Base-by-base conservation (phyloP, 768 basidiomycete species). In the Sarcomyxa edulis region DNA sequence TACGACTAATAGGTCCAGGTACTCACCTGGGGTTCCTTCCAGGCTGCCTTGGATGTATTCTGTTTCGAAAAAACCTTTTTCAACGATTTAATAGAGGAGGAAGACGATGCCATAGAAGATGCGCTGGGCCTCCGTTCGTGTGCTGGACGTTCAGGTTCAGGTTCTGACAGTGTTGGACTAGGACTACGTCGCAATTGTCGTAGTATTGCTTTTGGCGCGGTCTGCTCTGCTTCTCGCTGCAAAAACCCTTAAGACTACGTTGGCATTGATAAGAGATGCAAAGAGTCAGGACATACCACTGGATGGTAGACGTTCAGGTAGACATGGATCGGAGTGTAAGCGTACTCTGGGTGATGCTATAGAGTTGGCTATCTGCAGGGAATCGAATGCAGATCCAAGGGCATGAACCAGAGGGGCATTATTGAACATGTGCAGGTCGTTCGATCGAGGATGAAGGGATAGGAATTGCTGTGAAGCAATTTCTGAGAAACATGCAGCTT, bases 251-350 rank as follows among this genome's bases (percentile, higher is more conserved):
- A 27, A 44, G 48, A 54, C 48, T 38, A 51, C 32, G 46, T 56
- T 40, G 54, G 56, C 46, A 39, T 28, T 20, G 30, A 30, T 33
- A 27, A 39, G 14, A 48, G 49, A 23, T 26, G 31, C 1, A 22
- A 44, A 18, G n/a, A 47, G 16, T 40, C 21, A 10, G 32, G 42
- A 65, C 73, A 35, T 48, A 82, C 83, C 72, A 44, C 62, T 69
- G 6, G 80, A 72, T 10, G 86, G 86, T 31, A 88, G 69, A n/a
- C 84, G 71, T 36, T 71, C 74, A 22, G 78, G 82, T 23, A 88
- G 66, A 54, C 81, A 83, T 40, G 73, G 73, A 7, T 74, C 64
- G 3, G 76, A 69, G 7, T 47, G 47, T 2, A 76, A 47, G 29
- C 69, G 69, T 43, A 52, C 60, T 42, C 74, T 68, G 36, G 60